Conservation (phyloP, 2,329 filamentous ascomycete genomes). For the Neodidymelliopsis sp. region DNA sequence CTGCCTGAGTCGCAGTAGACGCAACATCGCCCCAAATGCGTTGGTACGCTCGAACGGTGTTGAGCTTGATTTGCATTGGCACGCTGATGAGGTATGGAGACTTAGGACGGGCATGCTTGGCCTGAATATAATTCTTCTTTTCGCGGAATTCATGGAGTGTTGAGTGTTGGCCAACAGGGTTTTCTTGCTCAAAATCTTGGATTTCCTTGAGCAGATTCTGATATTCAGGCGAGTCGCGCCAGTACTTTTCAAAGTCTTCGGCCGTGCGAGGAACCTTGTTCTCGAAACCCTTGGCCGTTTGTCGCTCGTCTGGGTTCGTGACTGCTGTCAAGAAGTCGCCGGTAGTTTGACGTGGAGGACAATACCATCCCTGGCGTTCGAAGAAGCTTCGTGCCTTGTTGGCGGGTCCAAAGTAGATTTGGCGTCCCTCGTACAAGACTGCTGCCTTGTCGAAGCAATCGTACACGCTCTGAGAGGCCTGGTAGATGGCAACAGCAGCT, state of each 20-base stretch:
- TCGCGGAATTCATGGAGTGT: slow-evolving; percentile 45
- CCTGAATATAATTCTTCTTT: slow-evolving; percentile 60
- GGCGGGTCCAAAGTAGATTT: slow-evolving; percentile 78
- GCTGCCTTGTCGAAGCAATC: slow-evolving; percentile 75
- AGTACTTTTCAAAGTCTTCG: slow-evolving; percentile 58
- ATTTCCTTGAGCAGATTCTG: slow-evolving; percentile 58
- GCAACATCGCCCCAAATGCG: slow-evolving; percentile 45
- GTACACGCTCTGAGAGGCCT: slow-evolving; percentile 60
- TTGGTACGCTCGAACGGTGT: slow-evolving; percentile 43
- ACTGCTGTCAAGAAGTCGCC: slow-evolving; percentile 80
- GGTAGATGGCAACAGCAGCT: slow-evolving; percentile 67
- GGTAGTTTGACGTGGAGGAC: slow-evolving; percentile 71
- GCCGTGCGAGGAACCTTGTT: slow-evolving; percentile 56
- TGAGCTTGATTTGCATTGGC: slow-evolving; percentile 52
- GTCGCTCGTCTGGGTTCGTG: slow-evolving; percentile 59
- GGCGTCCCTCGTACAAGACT: slow-evolving; percentile 77
- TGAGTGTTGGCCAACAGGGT: slow-evolving; percentile 53
- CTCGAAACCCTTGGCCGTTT: slow-evolving; percentile 53
- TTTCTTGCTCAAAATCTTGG: slow-evolving; percentile 57
- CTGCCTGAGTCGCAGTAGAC: slow-evolving; percentile 45
- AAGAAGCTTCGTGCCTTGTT: slow-evolving; percentile 69
- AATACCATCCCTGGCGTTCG: slow-evolving; percentile 71
- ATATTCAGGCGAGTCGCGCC: slow-evolving; percentile 61
- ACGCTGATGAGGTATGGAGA: slow-evolving; percentile 67
- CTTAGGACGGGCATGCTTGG: slow-evolving; percentile 61